phyloP scores from a whole-genome alignment of 2,329 filamentous ascomycete genomes.

The Ceratocystiopsis sp. region DNA sequence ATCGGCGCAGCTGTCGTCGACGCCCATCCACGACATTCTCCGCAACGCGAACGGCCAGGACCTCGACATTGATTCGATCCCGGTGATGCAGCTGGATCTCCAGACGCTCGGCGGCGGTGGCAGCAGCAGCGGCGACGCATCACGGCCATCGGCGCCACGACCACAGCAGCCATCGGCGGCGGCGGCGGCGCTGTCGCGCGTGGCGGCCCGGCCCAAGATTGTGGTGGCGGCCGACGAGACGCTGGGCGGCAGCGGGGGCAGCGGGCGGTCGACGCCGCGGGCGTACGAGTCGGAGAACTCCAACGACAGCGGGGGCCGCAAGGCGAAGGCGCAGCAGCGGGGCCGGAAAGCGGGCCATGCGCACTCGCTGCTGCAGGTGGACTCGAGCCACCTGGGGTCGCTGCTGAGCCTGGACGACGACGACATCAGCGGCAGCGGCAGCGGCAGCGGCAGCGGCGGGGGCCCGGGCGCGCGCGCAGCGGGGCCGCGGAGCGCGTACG shows the following conservation, averaged over 20 bases:
- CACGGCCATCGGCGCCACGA: constrained; percentile 8
- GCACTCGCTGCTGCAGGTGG: constrained; percentile 57
- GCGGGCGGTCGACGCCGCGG: constrained; percentile 30
- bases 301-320: constrained; percentile 26
- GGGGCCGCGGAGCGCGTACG: constrained; percentile 19
- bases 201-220: constrained; percentile 35
- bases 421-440: constrained; percentile 12
- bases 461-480: background rate
- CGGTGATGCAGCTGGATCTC: constrained; percentile 82
- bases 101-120: constrained; percentile 28
- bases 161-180: constrained; percentile 3
- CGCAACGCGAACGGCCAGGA: constrained; percentile 57
- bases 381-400: constrained; percentile 63
- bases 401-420: constrained; percentile 54
- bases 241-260: constrained; percentile 23
- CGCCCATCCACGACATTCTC: constrained; percentile 63
- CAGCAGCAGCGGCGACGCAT: constrained; percentile 11
- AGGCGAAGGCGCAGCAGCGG: constrained; percentile 30
- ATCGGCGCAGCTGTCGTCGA: constrained; percentile 42
- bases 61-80: constrained; percentile 85
- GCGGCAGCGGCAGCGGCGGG: background rate
- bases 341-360: constrained; percentile 38
- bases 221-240: constrained; percentile 60
- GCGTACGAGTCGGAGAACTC: constrained; percentile 37
- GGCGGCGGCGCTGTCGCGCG: constrained; percentile 15